Conservation (phyloP, 1,139 yeast genomes). For the Komagataea norvegica region DNA sequence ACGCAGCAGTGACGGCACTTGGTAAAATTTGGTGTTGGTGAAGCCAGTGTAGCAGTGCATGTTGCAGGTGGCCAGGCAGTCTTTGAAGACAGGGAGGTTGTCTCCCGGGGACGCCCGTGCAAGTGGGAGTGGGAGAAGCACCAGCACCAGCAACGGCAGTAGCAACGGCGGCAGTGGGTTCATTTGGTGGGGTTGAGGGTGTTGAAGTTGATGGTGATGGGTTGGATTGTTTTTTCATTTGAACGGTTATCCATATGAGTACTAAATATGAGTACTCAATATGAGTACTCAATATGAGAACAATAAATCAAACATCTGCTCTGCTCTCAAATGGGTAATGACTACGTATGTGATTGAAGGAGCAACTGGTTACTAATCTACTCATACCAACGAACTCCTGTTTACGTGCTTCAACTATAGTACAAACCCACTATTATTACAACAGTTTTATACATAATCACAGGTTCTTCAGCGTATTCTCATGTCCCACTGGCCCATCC, state of each 20-base stretch:
- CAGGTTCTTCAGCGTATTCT: constrained; percentile 34
- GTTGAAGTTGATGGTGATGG: too few species aligned
- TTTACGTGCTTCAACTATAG: not conserved
- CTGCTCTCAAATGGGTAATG: too few species aligned
- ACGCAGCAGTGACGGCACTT: constrained; percentile 31
- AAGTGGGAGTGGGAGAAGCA: too few species aligned
- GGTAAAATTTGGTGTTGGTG: constrained; percentile 27
- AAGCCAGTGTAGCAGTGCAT: constrained; percentile 30
- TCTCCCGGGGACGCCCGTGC: constrained; percentile 88
- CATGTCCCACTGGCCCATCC: constrained; percentile 47
- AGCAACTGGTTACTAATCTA: too few species aligned
- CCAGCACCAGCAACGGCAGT: constrained; percentile 5
- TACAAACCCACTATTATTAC: not conserved
- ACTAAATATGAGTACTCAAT: too few species aligned
- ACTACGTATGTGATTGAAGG: too few species aligned
- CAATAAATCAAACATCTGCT: too few species aligned
- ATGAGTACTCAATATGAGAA: too few species aligned
- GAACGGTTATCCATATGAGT: too few species aligned
- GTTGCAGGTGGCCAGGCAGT: constrained; percentile 62
- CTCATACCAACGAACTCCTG: not conserved
- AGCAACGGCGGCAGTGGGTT: too few species aligned
- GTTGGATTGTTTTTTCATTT: too few species aligned
- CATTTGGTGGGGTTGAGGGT: too few species aligned
- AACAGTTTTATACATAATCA: constrained; percentile 1
- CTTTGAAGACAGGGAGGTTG: constrained; percentile 59